Base-by-base conservation (phyloP, 139 green algal genomes). In the Tetradesmus lagerheimii region DNA sequence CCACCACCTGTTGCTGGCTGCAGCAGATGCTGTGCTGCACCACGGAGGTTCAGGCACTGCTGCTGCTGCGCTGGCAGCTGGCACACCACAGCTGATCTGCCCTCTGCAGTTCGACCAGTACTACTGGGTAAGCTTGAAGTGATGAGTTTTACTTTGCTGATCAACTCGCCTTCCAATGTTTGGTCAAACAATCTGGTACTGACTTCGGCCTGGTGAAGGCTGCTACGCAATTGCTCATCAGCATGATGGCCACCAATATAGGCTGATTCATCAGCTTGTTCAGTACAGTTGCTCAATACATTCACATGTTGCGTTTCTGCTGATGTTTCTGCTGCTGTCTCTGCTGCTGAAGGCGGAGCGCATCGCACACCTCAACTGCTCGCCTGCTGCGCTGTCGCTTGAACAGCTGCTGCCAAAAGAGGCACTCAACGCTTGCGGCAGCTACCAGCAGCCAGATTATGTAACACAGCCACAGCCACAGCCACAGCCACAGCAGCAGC, bases 51-150 rank as follows among this genome's bases (percentile, higher is more conserved):
- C 92, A 0, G 86, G 86, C 75, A 90, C 86, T 6, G 34, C 47
- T 53, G 86, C 86, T 67, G 86, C 86, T 47, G 74, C 74, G 0
- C 45, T 85, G 16, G 86, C 86, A 4, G 89, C 90, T 80, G 93
- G 90, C 38, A 41, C 57, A 0, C 91, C 93, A 1, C 92, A 96
- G 87, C 38, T 95, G 0, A 53, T 94, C 0, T 95, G 90, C 80
- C 95, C 95, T 0, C 83, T 96, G 39, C 95, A 96, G 27, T 96
- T 96, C 89, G 95, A 97, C 81, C 95, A 97, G 90, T 92, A 89
- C 79, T 92, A 92, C 57, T 93, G 90, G 90, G 85, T 81, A n/a
- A 34, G 80, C 15, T 20, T 62, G 39, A 20, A 2, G 38, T 57
- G 77, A 50, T 62, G 25, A 50, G 9, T 9, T 37, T 27, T 50